These are phyloP conservation scores for Macrotyloma uniflorum DNA, from an alignment of 306 rosid genomes.

Conservation along the genomic window DNA sequence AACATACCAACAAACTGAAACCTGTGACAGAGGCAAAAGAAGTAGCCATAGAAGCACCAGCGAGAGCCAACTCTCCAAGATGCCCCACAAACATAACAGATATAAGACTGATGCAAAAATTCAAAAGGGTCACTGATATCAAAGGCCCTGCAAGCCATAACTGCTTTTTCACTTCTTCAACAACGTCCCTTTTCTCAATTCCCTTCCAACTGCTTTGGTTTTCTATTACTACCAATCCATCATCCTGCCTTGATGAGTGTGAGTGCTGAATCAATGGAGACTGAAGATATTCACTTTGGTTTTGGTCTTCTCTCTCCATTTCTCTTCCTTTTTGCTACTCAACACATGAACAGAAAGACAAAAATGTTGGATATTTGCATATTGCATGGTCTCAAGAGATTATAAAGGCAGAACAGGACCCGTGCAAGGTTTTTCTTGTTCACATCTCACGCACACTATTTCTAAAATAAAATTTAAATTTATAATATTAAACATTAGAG, in stretches of 20 bases:
- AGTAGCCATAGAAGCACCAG: conserved; percentile 87
- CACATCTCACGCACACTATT: no score
- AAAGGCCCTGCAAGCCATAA: conserved; percentile 85
- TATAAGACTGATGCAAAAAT: conserved; percentile 51
- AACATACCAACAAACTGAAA: conserved; percentile 65
- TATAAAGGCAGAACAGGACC: not conserved
- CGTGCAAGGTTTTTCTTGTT: not conserved
- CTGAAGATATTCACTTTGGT: conserved; percentile 15
- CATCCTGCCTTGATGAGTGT: not conserved
- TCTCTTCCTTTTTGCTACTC: not conserved
- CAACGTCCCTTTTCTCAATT: conserved; percentile 14
- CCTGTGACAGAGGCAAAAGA: conserved; percentile 82
- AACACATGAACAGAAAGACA: not conserved
- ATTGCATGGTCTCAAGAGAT: not conserved
- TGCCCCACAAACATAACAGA: conserved; percentile 85
- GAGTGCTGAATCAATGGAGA: conserved; percentile 47
- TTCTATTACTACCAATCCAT: not conserved
- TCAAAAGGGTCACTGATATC: conserved; percentile 52
- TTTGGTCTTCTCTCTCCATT: conserved; percentile 49
- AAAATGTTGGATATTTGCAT: not conserved
- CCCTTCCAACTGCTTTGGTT: not conserved
- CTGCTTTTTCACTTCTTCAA: conserved; percentile 72
- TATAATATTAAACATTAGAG: no score
- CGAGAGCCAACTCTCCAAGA: conserved; percentile 69
- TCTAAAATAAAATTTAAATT: no score